Evolutionary conservation across 306 rosid genomes (phyloP).

Genomic region (Quercus aquifolioides): DNA sequence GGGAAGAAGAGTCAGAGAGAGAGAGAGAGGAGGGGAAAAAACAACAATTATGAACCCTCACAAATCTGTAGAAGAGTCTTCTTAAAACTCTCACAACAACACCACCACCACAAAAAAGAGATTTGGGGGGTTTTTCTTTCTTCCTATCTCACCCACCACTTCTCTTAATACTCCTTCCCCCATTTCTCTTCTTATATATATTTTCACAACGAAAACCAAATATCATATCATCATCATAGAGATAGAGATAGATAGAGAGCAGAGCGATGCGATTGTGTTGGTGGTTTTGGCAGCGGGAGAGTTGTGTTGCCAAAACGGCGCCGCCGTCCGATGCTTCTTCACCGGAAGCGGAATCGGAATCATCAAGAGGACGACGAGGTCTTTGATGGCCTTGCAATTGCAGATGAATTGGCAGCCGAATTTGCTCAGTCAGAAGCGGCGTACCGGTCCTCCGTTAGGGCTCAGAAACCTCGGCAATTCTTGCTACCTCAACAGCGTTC

Average conservation of each 20-base stretch:
- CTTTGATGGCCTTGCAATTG: conserved; percentile 87
- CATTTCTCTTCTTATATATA: too few species aligned
- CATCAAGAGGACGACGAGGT: conserved; percentile 35
- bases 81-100: too few species aligned
- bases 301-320: conserved; percentile 6
- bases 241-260: not conserved
- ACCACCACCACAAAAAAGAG: too few species aligned
- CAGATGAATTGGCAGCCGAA: conserved; percentile 99
- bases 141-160: too few species aligned
- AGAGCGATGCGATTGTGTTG: conserved; percentile 69
- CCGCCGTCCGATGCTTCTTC: conserved; percentile 66
- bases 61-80: not conserved
- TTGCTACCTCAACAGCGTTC: conserved; percentile 98
- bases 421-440: conserved; percentile 79
- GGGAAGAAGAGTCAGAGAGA: not conserved
- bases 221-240: too few species aligned
- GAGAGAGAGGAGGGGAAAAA: not conserved
- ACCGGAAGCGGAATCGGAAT: conserved; percentile 14
- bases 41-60: conserved; percentile 2
- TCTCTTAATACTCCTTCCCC: too few species aligned
- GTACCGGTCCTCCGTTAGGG: conserved; percentile 78
- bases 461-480: conserved; percentile 94
- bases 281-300: too few species aligned
- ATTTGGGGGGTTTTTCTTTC: too few species aligned
- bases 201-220: too few species aligned